Evolutionary conservation across 805 yeast species (phyloP).

Genomic region (Candida parachauliodes): DNA sequence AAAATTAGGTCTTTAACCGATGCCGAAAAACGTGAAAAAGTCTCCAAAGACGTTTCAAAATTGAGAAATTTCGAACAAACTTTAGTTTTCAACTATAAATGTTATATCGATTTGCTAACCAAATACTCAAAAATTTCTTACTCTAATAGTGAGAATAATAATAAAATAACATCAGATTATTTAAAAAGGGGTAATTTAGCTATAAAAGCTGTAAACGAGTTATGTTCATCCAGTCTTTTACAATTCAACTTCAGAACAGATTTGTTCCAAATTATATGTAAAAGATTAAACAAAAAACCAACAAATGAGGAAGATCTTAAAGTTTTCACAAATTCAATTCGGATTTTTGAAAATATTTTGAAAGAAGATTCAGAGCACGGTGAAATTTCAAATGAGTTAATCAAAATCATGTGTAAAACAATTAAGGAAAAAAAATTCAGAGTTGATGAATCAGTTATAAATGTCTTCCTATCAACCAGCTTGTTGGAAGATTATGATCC

Average conservation of each 20-base stretch:
- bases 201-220: constrained; percentile 74
- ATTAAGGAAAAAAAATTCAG: constrained; percentile 69
- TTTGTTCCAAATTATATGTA: constrained; percentile 60
- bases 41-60: constrained; percentile 75
- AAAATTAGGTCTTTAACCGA: constrained; percentile 81
- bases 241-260: constrained; percentile 83
- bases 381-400: constrained; percentile 70
- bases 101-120: constrained; percentile 57
- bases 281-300: constrained; percentile 64
- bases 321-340: constrained; percentile 56
- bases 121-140: constrained; percentile 37
- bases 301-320: constrained; percentile 42
- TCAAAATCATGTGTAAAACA: constrained; percentile 64
- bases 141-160: constrained; percentile 34
- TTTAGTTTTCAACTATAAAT: constrained; percentile 64
- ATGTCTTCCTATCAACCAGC: constrained; percentile 64
- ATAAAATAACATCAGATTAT: constrained; percentile 28
- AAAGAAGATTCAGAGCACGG: constrained; percentile 78
- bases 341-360: constrained; percentile 66
- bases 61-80: constrained; percentile 79
- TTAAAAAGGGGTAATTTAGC: constrained; percentile 55
- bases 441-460: constrained; percentile 80
- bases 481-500: constrained; percentile 73
- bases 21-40: constrained; percentile 75
- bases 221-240: constrained; percentile 56